phyloP scores from a whole-genome alignment of 495 filamentous ascomycete species.

The Symbiotaphrina buchneri region DNA sequence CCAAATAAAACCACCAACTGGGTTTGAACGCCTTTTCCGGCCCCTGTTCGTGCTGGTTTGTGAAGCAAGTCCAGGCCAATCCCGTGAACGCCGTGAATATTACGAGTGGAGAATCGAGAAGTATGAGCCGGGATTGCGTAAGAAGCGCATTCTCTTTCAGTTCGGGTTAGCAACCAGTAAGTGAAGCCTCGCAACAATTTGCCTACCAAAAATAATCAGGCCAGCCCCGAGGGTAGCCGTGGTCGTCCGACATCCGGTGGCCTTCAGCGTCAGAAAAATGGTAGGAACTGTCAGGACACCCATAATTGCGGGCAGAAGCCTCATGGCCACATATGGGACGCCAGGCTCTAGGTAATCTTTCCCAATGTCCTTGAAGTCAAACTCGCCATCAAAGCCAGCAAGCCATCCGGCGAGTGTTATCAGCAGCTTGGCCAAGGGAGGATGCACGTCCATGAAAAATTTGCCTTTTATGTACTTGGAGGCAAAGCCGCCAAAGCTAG shows the following conservation, averaged over 20 bases:
- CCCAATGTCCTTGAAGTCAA: conserved; percentile 99
- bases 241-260: conserved; percentile 64
- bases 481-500: conserved; percentile 89
- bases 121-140: conserved; percentile 83
- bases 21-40: conserved; percentile 64
- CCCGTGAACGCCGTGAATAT: conserved; percentile 86
- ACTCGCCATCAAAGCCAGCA: conserved; percentile 83
- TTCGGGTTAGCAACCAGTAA: conserved; percentile 2
- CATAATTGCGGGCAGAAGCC: conserved; percentile 70
- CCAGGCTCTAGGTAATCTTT: conserved; percentile 91
- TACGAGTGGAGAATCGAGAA: conserved; percentile 87
- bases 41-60: conserved; percentile 89
- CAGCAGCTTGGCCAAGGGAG: conserved; percentile 88
- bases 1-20: conserved; percentile 97
- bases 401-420: conserved; percentile 90
- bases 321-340: conserved; percentile 96
- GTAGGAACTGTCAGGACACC: conserved; percentile 72
- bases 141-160: conserved; percentile 72
- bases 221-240: conserved; percentile 64
- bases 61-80: conserved; percentile 77
- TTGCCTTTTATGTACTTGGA: conserved; percentile 95
- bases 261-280: conserved; percentile 89
- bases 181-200: not conserved
- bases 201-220: conserved; percentile 71
- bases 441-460: conserved; percentile 99